These are phyloP conservation scores for Cladosporium velox DNA, from an alignment of 2,329 filamentous ascomycete genomes.

Conservation along the genomic window DNA sequence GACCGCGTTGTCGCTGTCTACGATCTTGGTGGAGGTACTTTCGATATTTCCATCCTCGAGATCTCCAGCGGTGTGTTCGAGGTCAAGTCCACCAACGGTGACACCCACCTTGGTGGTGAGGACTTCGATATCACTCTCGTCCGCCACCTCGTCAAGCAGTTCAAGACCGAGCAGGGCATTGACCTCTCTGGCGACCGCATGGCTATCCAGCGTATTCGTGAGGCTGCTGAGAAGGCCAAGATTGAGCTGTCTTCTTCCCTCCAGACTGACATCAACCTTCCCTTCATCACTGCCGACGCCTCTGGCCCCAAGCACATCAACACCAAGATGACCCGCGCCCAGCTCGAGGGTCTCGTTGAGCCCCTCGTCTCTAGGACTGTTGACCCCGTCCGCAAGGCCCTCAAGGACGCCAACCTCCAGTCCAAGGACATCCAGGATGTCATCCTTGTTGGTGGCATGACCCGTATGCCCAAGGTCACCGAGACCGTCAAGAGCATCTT, in stretches of 20 bases:
- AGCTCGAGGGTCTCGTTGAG: constrained; percentile 91
- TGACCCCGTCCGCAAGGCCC: constrained; percentile 91
- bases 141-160: constrained; percentile 88
- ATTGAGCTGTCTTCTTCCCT: constrained; percentile 94
- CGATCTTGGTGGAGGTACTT: constrained; percentile 97
- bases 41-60: constrained; percentile 97
- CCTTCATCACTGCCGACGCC: constrained; percentile 95
- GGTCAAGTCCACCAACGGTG: constrained; percentile 98
- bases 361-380: constrained; percentile 83
- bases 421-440: constrained; percentile 96
- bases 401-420: constrained; percentile 90
- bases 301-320: constrained; percentile 99
- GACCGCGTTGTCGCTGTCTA: constrained; percentile 92
- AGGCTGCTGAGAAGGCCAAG: constrained; percentile 99
- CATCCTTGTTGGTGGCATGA: constrained; percentile 98
- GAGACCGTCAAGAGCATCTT: constrained; percentile 97
- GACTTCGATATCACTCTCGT: constrained; percentile 96
- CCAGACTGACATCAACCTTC: constrained; percentile 96
- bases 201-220: constrained; percentile 98
- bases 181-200: constrained; percentile 91
- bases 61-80: constrained; percentile 98
- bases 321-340: constrained; percentile 85
- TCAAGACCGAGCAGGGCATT: constrained; percentile 93
- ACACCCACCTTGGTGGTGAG: constrained; percentile 96
- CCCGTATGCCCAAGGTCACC: constrained; percentile 97